phyloP scores from a whole-genome alignment of 2,329 filamentous ascomycete species.

The Xylaria sp. region DNA sequence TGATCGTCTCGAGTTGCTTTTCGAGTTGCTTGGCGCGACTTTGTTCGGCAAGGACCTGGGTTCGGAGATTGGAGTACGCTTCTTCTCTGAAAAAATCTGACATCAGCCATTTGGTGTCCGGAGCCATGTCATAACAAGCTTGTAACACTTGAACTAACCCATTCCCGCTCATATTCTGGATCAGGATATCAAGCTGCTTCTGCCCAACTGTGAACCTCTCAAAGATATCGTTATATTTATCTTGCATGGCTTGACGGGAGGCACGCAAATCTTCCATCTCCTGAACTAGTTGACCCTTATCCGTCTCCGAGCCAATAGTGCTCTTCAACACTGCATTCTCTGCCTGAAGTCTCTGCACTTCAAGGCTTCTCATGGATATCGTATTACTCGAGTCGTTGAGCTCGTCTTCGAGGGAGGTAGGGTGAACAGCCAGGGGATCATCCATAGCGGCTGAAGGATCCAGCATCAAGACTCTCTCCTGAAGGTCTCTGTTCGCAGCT shows the following conservation, averaged over 20 bases:
- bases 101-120: constrained; percentile 56
- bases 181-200: constrained; percentile 66
- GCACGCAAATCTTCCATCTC: constrained; percentile 66
- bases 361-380: constrained; percentile 57
- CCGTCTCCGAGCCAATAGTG: constrained; percentile 63
- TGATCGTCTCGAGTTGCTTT: constrained; percentile 57
- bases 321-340: constrained; percentile 69
- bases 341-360: constrained; percentile 68
- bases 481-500: constrained; percentile 65
- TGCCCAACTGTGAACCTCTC: constrained; percentile 68
- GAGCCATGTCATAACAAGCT: constrained; percentile 47
- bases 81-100: constrained; percentile 61
- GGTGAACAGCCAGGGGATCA: constrained; percentile 52
- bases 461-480: constrained; percentile 63
- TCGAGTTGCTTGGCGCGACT: constrained; percentile 56
- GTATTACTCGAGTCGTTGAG: constrained; percentile 61
- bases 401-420: constrained; percentile 65
- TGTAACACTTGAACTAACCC: constrained; percentile 62
- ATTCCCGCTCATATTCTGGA: constrained; percentile 62
- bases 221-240: constrained; percentile 65
- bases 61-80: constrained; percentile 63
- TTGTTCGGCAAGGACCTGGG: constrained; percentile 61
- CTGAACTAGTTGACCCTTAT: constrained; percentile 63
- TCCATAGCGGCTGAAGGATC: constrained; percentile 46
- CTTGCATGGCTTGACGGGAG: constrained; percentile 62